These are phyloP conservation scores for Scenedesmus sp. DNA, from an alignment of 163 green algal species.

Conservation along the genomic window DNA sequence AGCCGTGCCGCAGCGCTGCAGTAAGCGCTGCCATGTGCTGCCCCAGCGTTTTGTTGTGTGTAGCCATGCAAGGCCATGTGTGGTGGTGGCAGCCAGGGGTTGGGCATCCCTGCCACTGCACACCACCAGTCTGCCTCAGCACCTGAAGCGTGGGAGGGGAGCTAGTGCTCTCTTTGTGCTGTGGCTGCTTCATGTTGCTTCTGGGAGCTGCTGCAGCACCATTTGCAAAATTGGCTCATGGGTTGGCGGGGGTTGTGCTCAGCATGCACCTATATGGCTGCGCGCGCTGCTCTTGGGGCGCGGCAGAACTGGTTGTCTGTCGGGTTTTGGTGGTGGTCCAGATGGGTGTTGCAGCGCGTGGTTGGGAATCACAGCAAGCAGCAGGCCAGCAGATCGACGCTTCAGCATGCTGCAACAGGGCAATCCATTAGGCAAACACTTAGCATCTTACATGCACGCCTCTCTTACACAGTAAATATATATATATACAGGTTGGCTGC, in stretches of 20 bases:
- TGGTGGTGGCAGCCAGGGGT: not conserved
- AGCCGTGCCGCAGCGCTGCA: not conserved
- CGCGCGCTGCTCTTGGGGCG: not conserved
- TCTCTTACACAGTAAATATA: not conserved
- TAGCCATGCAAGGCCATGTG: not conserved
- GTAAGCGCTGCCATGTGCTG: not conserved
- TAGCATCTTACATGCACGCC: not conserved
- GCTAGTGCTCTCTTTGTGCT: not conserved
- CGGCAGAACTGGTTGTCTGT: not conserved
- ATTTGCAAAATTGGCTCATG: not conserved
- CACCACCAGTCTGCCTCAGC: not conserved
- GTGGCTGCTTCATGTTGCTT: not conserved
- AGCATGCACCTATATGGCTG: not conserved
- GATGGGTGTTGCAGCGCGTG: not conserved
- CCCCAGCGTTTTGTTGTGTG: not conserved
- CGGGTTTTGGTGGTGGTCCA: not conserved
- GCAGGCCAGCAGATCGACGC: not conserved
- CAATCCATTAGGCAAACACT: not conserved
- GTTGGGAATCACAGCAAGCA: not conserved
- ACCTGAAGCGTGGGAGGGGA: not conserved
- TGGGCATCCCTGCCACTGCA: not conserved
- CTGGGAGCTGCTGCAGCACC: not conserved
- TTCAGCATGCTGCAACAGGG: not conserved
- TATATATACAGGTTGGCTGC: not conserved
- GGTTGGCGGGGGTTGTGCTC: not conserved